Conservation (phyloP, 331 rosid genomes). For the Cydonia oblonga region DNA sequence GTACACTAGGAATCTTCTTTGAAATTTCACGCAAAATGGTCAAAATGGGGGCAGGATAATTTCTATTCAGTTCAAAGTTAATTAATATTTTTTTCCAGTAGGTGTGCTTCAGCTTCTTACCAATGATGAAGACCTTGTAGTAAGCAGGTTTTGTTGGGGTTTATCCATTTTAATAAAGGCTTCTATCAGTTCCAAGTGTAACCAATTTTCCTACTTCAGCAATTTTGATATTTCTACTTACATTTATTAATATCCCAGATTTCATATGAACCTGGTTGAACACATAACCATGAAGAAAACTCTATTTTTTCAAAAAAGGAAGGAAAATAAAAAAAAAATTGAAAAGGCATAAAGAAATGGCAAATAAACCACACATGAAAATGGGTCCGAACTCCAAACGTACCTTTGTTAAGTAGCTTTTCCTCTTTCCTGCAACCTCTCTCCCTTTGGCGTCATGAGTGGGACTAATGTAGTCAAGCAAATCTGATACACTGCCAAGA, state of each 20-base stretch:
- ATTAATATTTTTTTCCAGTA: neutral
- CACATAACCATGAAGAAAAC: neutral
- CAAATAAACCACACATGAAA: neutral
- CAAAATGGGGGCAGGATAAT: neutral
- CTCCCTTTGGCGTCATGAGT: slow-evolving; percentile 65
- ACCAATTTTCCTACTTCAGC: neutral
- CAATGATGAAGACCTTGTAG: neutral
- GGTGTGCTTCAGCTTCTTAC: neutral
- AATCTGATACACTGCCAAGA: slow-evolving; percentile 81
- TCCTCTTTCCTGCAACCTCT: slow-evolving; percentile 62
- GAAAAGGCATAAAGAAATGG: neutral
- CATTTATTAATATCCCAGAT: neutral
- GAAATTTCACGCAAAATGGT: neutral
- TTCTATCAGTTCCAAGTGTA: neutral
- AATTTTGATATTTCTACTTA: neutral
- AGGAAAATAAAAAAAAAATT: neutral
- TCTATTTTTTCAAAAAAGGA: neutral
- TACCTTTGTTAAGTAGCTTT: slow-evolving; percentile 62
- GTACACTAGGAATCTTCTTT: neutral
- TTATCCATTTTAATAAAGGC: neutral
- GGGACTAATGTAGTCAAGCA: slow-evolving; percentile 95
- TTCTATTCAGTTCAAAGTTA: neutral
- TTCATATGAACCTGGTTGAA: neutral
- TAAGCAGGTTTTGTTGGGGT: neutral
- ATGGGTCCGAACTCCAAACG: neutral